Base-by-base conservation (phyloP, 2,329 filamentous ascomycete species). In the Penicillium sp. region DNA sequence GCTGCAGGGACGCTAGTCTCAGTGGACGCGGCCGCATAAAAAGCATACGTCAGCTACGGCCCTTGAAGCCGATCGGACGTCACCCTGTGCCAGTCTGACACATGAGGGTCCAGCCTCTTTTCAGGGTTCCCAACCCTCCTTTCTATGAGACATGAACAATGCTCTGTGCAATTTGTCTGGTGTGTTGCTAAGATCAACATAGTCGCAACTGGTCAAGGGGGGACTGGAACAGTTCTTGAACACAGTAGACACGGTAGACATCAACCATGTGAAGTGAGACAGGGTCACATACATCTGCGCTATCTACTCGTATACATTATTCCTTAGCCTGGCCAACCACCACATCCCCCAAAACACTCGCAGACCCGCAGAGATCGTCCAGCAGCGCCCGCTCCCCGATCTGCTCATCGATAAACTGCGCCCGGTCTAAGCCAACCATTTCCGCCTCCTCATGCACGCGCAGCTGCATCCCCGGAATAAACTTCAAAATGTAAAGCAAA, bases 331-430 rank as follows among this genome's bases (percentile, higher is more conserved):
- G 39, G 18, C 24, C 31, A 46, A 47, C 51, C 40, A 44, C 44
- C 22, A 40, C 10, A 32, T 42, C 48, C 27, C 55, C 44, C 16
- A 52, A 47, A n/a, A 61, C 36, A 34, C 59, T 60, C n/a, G 52
- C 47, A 52, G 57, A 50, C 52, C 44, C 53, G 27, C 48, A 45
- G 5, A 55, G 42, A 47, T 60, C 52, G 34, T 72, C 66, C 21
- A 69, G 55, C 46, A 79, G 68, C 31, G 67, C 76, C 74, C 79
- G 81, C 54, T 81, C 79, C 13, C 79, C 79, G 65, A 85, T 83
- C 69, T 82, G 77, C 71, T 84, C 82, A 44, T 83, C 81, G 40
- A 79, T 74, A 68, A 85, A 84, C 64, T 83, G 80, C 38, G 83
- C 78, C 5, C 78, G 60, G 60, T 84, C 82, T 27, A 84, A 65